A percentile compares a stretch with the other conserved stretches of the same genome.
Evolutionary conservation across 352 stramenopile species (phyloP).

Genomic region (Phytopythium aichiense): DNA sequence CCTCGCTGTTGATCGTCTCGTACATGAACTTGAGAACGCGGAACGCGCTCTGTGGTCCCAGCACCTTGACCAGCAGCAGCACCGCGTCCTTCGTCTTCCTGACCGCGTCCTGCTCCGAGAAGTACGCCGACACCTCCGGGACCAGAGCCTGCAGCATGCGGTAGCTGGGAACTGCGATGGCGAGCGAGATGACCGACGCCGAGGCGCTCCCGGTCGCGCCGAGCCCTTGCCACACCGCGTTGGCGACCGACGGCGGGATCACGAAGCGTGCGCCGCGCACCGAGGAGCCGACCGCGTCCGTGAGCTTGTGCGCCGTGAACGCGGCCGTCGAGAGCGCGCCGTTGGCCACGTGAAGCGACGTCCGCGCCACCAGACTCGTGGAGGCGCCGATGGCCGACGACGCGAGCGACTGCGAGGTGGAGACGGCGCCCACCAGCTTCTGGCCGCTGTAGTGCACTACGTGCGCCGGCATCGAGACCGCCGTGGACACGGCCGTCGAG

Average conservation of each 20-base stretch:
- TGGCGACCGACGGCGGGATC: conserved; percentile 59
- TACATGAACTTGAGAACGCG: conserved; percentile 69
- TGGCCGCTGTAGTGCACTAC: conserved; percentile 49
- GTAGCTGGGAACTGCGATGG: conserved; percentile 67
- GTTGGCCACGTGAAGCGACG: conserved; percentile 46
- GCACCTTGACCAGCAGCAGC: conserved; percentile 42
- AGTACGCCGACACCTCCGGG: conserved; percentile 32
- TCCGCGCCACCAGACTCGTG: conserved; percentile 37
- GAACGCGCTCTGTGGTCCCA: conserved; percentile 73
- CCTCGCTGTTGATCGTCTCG: conserved; percentile 72
- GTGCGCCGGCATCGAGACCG: conserved; percentile 41
- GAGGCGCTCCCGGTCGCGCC: conserved; percentile 57
- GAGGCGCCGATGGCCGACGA: conserved; percentile 58
- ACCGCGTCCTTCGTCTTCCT: conserved; percentile 42
- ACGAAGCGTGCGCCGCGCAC: conserved; percentile 47
- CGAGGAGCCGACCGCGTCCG: conserved; percentile 47
- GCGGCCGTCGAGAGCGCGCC: conserved; percentile 52
- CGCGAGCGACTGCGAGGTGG: conserved; percentile 52
- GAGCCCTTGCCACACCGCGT: conserved; percentile 57
- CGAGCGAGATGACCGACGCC: conserved; percentile 49
- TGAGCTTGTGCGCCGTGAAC: conserved; percentile 45
- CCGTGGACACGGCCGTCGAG: conserved; percentile 45
- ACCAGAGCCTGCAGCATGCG: conserved; percentile 49
- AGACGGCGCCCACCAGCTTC: conserved; percentile 54
- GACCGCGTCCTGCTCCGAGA: conserved; percentile 56